phyloP scores from a whole-genome alignment of 2,329 filamentous ascomycete species.

The Apiospora arundinis region DNA sequence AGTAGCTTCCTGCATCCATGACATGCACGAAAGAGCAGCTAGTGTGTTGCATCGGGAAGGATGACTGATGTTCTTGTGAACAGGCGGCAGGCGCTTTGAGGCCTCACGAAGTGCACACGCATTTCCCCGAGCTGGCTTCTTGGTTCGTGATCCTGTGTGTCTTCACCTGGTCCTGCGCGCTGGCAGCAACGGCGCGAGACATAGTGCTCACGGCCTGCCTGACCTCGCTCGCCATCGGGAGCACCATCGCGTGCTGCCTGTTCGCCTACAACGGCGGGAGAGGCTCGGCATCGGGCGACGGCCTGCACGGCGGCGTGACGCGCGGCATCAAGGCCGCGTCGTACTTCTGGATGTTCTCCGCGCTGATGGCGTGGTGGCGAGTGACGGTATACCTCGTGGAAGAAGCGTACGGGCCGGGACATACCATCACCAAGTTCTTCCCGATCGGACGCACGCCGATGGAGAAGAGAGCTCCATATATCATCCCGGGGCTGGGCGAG shows the following conservation, averaged over 20 bases:
- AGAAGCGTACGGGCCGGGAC: constrained; percentile 25
- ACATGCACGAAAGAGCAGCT: background rate
- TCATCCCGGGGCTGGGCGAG: constrained; percentile 27
- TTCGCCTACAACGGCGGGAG: constrained; percentile 27
- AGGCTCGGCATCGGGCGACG: constrained; percentile 25
- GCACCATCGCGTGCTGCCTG: constrained; percentile 27
- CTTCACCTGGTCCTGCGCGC: constrained; percentile 27
- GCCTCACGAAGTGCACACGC: constrained; percentile 26
- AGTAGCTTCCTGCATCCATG: background rate
- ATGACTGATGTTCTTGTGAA: background rate
- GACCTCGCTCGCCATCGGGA: constrained; percentile 20
- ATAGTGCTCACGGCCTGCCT: constrained; percentile 26
- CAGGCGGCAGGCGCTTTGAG: constrained; percentile 25
- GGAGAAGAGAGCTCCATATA: constrained; percentile 22
- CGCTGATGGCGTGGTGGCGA: constrained; percentile 25
- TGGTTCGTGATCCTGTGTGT: constrained; percentile 27
- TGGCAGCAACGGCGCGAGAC: constrained; percentile 27
- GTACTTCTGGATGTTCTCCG: constrained; percentile 24
- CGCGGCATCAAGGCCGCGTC: constrained; percentile 26
- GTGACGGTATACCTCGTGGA: constrained; percentile 26
- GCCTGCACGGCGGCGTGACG: constrained; percentile 23
- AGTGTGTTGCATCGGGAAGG: background rate
- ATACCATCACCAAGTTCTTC: constrained; percentile 25
- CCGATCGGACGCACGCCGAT: constrained; percentile 25
- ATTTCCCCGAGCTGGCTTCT: constrained; percentile 27